Evolutionary conservation across 129 eudicot species (phyloP).

Genomic region (Silybum marianum): DNA sequence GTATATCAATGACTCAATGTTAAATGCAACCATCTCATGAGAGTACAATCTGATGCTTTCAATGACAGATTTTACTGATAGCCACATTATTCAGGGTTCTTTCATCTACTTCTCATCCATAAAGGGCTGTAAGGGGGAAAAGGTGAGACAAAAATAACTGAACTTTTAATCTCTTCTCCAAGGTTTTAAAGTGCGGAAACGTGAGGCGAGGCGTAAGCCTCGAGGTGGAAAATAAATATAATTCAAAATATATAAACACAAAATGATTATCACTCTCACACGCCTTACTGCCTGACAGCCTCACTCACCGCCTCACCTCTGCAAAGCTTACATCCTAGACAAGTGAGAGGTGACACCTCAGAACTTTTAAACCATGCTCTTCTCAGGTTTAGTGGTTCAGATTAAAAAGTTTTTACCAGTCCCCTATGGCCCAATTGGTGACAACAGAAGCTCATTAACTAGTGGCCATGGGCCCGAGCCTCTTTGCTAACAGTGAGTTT

Average conservation of each 20-base stretch:
- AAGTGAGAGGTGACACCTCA: too few species aligned
- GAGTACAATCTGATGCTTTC: background rate
- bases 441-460: background rate
- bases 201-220: too few species aligned
- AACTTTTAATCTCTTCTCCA: background rate
- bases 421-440: background rate
- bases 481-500: background rate
- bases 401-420: too few species aligned
- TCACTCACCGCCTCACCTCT: too few species aligned
- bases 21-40: slow-evolving; percentile 2
- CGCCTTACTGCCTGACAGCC: too few species aligned
- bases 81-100: background rate
- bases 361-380: too few species aligned
- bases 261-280: too few species aligned
- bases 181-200: too few species aligned
- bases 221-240: too few species aligned
- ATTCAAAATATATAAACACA: too few species aligned
- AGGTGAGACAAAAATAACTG: background rate
- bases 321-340: too few species aligned
- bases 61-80: background rate
- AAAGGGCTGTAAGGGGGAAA: background rate
- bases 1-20: slow-evolving; percentile 1
- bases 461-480: background rate
- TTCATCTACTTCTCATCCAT: background rate
- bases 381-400: background rate